These are phyloP conservation scores for Cytospora piceae DNA, from an alignment of 2,329 filamentous ascomycete species.

Conservation along the genomic window DNA sequence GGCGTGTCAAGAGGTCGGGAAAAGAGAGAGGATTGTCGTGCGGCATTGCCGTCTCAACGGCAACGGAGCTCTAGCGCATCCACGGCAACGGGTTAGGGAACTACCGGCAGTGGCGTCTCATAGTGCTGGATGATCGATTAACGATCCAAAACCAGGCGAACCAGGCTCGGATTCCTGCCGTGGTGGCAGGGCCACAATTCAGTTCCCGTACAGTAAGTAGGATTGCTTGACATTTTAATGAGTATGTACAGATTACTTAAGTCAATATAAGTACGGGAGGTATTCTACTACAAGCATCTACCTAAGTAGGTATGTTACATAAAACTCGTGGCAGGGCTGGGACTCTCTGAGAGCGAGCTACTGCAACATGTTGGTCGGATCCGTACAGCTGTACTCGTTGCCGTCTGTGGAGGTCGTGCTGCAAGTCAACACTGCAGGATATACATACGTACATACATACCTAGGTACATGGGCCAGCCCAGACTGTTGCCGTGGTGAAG, in stretches of 20 bases:
- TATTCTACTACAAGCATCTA: background rate
- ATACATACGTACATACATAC: background rate
- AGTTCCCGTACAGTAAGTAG: background rate
- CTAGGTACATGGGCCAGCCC: background rate
- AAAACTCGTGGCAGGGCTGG: background rate
- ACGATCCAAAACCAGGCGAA: background rate
- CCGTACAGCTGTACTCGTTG: background rate
- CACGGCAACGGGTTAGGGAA: background rate
- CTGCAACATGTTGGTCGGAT: background rate
- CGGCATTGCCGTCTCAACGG: background rate
- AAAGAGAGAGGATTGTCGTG: background rate
- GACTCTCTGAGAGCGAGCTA: background rate
- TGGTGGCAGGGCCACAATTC: background rate
- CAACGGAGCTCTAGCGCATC: slow-evolving; percentile 2
- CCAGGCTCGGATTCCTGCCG: background rate
- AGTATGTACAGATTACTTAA: background rate
- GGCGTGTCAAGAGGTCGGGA: background rate
- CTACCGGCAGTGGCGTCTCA: background rate
- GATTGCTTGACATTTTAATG: too few species aligned
- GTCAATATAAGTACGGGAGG: background rate
- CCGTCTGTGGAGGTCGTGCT: background rate
- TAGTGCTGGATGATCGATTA: background rate
- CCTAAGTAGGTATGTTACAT: background rate
- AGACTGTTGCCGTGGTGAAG: background rate
- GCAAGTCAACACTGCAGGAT: background rate